A percentile compares a stretch with the other conserved stretches of the same genome.
Evolutionary conservation across 805 yeast species (phyloP).

Genomic region (Sungouiella thailandica): DNA sequence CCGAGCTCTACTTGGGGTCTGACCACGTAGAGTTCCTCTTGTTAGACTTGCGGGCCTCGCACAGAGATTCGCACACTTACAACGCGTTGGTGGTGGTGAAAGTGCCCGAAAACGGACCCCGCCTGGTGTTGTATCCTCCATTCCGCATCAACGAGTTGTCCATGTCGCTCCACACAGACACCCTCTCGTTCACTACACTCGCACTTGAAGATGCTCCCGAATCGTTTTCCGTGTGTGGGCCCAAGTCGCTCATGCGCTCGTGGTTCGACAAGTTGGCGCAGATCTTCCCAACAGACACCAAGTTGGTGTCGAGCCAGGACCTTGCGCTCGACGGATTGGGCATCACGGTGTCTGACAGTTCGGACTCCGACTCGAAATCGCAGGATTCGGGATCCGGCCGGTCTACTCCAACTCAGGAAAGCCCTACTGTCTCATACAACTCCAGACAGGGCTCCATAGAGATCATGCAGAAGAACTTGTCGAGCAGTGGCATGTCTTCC

Average conservation of each 20-base stretch:
- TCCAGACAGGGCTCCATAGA: slow-evolving; percentile 2
- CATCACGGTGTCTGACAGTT: slow-evolving; percentile 8
- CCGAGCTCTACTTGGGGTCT: slow-evolving; percentile 15
- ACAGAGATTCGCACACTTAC: slow-evolving; percentile 8
- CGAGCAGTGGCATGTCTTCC: slow-evolving; percentile 8
- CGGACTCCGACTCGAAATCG: not conserved
- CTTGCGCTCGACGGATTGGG: slow-evolving; percentile 13
- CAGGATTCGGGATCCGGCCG: not conserved
- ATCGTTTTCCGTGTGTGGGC: slow-evolving; percentile 15
- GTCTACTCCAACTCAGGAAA: not conserved
- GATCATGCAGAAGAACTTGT: slow-evolving; percentile 11
- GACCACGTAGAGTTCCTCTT: slow-evolving; percentile 28
- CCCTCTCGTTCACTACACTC: slow-evolving; percentile 15
- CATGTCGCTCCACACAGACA: slow-evolving; percentile 13
- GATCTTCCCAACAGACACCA: slow-evolving; percentile 28
- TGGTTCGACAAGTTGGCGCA: slow-evolving; percentile 30
- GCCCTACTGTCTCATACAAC: not conserved
- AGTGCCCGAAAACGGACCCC: slow-evolving; percentile 16
- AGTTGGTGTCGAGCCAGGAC: slow-evolving; percentile 6
- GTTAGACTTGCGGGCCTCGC: slow-evolving; percentile 21
- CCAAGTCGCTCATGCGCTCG: slow-evolving; percentile 13
- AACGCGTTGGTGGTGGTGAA: slow-evolving; percentile 36
- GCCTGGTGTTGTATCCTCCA: slow-evolving; percentile 39
- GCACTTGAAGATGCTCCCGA: slow-evolving; percentile 10
- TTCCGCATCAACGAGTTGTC: slow-evolving; percentile 35